phyloP scores from a whole-genome alignment of 2,329 filamentous ascomycete species.

The Metarhizium robertsii region DNA sequence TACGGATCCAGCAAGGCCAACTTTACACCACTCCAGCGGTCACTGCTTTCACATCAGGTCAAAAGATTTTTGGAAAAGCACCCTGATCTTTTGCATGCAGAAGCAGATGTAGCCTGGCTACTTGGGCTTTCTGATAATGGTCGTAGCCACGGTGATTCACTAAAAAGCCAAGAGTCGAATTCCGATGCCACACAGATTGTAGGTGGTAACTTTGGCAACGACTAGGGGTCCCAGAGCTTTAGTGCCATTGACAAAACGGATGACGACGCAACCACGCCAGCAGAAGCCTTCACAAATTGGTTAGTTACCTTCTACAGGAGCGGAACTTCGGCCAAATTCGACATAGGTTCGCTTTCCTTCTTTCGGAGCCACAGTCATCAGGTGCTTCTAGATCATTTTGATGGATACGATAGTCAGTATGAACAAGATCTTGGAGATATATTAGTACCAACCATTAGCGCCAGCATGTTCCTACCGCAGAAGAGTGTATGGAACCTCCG shows the following conservation, averaged over 20 bases:
- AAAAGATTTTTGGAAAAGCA: constrained; percentile 35
- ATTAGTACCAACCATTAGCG: constrained; percentile 43
- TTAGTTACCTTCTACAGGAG: constrained; percentile 35
- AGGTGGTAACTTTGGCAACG: background rate
- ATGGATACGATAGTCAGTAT: constrained; percentile 37
- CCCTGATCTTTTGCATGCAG: constrained; percentile 32
- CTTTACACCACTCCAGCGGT: constrained; percentile 32
- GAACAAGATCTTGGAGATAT: constrained; percentile 37
- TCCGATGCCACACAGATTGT: background rate
- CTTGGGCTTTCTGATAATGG: constrained; percentile 14
- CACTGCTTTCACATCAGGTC: constrained; percentile 35
- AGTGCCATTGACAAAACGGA: background rate
- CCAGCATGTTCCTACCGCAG: constrained; percentile 42
- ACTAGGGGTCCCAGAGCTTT: constrained; percentile 4
- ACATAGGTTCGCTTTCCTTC: constrained; percentile 42
- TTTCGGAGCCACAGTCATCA: constrained; percentile 38
- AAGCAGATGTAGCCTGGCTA: constrained; percentile 40
- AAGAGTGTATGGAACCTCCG: constrained; percentile 41
- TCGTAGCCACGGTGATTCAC: background rate
- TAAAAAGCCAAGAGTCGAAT: background rate
- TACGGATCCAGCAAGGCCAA: constrained; percentile 56
- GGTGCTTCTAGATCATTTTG: constrained; percentile 39
- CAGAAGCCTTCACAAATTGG: constrained; percentile 22
- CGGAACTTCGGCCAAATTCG: constrained; percentile 43
- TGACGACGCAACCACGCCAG: constrained; percentile 12